Evolutionary conservation across 108 stramenopile genomes (phyloP), one percentile per base, ranked within the genome.

Genomic region (Nitzschia inconspicua): DNA sequence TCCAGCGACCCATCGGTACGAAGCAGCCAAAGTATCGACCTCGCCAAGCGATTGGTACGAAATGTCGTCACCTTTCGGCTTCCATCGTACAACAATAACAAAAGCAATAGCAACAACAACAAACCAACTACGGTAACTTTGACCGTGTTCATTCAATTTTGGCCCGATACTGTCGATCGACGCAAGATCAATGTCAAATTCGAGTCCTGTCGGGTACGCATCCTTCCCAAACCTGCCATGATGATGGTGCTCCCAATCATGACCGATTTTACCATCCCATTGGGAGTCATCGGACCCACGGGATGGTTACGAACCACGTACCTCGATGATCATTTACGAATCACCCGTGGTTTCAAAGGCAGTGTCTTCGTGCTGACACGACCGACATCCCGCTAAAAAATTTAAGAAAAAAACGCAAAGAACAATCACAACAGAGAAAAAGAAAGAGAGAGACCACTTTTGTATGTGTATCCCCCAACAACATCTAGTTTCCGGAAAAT

Each of bases 331-430:
- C 70, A 73, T 5, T 68, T 91, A 23, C 77, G 89, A 10, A 88
- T 91, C 19, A 88, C 89, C 2, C 54, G 89, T n/a, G 89, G 89
- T 8, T 82, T 88, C 57, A 91, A 91, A 55, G 89, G 89, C 29
- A 79, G 77, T 51, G 86, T 91, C 0, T 91, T 91, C 48, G 72
- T 91, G 36, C 62, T 91, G 46, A 71, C 69, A n/a, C 74, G 84
- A 63, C 54, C 67, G 32, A 46, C n/a, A n/a, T n/a, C n/a, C n/a
- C n/a, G n/a, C n/a, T n/a, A n/a, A n/a, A n/a, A 39, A 39, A 10
- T 10, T 11, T 39, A 39, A 39, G 37, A 39, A 10, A 11, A 39
- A 14, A 39, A n/a, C n/a, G n/a, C n/a, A n/a, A n/a, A n/a, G n/a
- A n/a, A n/a, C n/a, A n/a, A n/a, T n/a, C n/a, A n/a, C n/a, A n/a